Percentiles rank a stretch among this genome's conserved stretches.
phyloP scores from a whole-genome alignment of 768 basidiomycete genomes.

The Hemileccinum rubropunctum region DNA sequence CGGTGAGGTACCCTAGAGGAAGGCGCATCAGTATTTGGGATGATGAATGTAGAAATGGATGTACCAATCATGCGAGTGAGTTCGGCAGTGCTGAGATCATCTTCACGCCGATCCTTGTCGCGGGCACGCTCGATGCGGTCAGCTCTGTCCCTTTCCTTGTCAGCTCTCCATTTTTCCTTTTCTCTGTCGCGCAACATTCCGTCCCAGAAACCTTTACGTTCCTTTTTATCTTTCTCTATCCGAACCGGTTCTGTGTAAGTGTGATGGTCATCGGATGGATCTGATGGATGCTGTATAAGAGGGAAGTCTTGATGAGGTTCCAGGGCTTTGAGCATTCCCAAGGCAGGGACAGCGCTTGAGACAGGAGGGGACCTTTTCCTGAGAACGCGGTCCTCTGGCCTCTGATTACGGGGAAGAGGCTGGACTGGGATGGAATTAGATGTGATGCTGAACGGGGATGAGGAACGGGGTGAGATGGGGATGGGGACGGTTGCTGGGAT shows the following conservation, averaged over 20 bases:
- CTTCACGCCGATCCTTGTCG: conserved; percentile 32
- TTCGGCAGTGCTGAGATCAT: conserved; percentile 49
- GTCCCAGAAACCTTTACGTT: conserved; percentile 58
- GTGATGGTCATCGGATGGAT: conserved; percentile 32
- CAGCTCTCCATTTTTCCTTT: conserved; percentile 29
- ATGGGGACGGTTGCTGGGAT: conserved; percentile 19
- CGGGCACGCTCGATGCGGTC: conserved; percentile 30
- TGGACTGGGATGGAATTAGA: conserved; percentile 19
- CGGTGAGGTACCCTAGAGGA: conserved; percentile 62
- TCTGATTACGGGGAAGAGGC: conserved; percentile 9
- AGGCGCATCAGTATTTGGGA: neutral
- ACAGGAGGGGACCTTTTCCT: conserved; percentile 31
- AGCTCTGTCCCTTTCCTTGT: conserved; percentile 39
- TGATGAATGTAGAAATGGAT: conserved; percentile 4
- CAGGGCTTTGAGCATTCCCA: conserved; percentile 59
- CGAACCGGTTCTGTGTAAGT: conserved; percentile 21
- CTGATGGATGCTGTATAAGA: conserved; percentile 15
- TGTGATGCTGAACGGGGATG: conserved; percentile 45
- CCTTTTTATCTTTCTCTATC: conserved; percentile 44
- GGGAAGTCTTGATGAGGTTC: conserved; percentile 46
- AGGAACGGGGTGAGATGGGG: conserved; percentile 34
- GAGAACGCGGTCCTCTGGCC: conserved; percentile 17
- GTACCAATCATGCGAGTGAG: conserved; percentile 72
- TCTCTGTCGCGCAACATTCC: conserved; percentile 35
- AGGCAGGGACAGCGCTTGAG: conserved; percentile 36